These are phyloP conservation scores for Noccaea bulbosa DNA, from an alignment of 345 rosid species.

Conservation along the genomic window DNA sequence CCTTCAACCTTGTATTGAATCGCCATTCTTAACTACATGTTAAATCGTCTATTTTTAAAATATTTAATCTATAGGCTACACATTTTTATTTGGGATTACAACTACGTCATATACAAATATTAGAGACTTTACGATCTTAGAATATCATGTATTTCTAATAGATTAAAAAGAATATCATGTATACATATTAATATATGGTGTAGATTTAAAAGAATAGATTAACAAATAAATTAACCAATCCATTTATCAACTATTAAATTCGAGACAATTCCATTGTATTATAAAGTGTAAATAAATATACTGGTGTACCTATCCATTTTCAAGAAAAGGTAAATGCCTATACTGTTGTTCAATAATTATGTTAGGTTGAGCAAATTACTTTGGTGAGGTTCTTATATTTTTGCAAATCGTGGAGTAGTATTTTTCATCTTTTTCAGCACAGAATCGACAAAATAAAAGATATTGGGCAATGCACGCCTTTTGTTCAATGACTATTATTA, in stretches of 20 bases:
- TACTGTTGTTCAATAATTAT: neutral
- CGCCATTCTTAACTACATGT: neutral
- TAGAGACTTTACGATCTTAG: too few species aligned
- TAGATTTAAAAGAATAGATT: too few species aligned
- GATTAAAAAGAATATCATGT: too few species aligned
- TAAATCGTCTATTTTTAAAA: neutral
- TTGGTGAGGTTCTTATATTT: conserved; percentile 3
- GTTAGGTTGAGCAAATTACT: conserved; percentile 10
- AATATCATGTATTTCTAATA: too few species aligned
- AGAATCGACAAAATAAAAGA: conserved; percentile 3
- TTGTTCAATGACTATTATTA: conserved; percentile 10
- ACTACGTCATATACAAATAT: neutral
- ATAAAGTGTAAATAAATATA: neutral
- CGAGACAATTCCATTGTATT: neutral
- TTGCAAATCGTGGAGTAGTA: too few species aligned
- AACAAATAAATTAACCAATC: too few species aligned
- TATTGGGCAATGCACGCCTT: conserved; percentile 18
- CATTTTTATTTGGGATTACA: neutral
- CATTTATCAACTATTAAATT: neutral
- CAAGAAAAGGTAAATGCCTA: neutral
- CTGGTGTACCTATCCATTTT: neutral
- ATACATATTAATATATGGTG: too few species aligned
- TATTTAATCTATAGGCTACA: neutral
- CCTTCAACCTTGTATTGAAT: neutral
- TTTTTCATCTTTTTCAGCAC: neutral